Base-by-base conservation (phyloP, 2,329 filamentous ascomycete genomes). In the Orbilia ellipsospora region DNA sequence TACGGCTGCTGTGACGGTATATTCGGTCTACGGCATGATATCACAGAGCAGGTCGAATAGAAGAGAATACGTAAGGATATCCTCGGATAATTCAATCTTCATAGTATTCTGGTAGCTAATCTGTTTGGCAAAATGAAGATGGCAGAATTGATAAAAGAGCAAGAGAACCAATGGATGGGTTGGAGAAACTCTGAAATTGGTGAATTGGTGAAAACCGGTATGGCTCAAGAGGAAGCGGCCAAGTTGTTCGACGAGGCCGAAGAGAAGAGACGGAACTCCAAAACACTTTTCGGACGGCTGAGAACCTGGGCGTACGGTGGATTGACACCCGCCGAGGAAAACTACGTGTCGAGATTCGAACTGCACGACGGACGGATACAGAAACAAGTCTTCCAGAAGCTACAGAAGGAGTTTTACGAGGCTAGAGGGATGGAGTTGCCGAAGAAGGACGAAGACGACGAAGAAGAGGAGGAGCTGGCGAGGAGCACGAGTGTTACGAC, bases 301-400 rank as follows among this genome's bases (percentile, higher is more conserved):
- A 79, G 78, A 63, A 69, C 72, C 12, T 80, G 78, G 78, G 78
- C 77, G 4, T 63, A 79, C 48, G 75, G 73, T 50, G 79, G 78
- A 20, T 61, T 79, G 36, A 79, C 79, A 10, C 78, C 79, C 4
- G 78, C 78, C 4, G 77, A 79, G 64, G 76, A 79, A 51, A 78
- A 79, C 52, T 73, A 78, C 61, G 75, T 74, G 63, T 74, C 70
- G 44, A 42, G 70, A n/a, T 74, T 51, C 44, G 70, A 74, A 18
- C 57, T 74, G 18, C 70, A 74, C 52, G 57, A 74, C 16, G 70
- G 70, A 8, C 54, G 57, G 51, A 28, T 74, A 26, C 56, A 74
- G 18, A 68, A 74, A 31, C 70, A 74, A 50, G 70, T 74, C 16
- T 74, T 68, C 54, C 51, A 68, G 63, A 67, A 68, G 28, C 45